Base-by-base conservation (phyloP, 306 rosid species). In the Carpinus viminea region DNA sequence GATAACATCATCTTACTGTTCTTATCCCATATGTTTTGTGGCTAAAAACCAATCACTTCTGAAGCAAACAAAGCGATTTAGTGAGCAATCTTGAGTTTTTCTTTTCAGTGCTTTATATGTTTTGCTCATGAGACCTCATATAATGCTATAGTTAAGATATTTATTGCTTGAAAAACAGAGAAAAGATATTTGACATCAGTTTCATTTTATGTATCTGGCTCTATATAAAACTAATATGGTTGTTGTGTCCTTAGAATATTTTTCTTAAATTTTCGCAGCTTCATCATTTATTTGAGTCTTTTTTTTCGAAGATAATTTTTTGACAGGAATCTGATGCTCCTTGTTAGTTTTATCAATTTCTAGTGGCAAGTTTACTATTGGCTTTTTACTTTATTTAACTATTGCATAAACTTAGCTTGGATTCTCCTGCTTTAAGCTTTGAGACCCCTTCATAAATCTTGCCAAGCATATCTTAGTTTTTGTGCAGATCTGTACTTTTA, bases 111-210 rank as follows among this genome's bases (percentile, higher is more conserved):
- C 17, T 34, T 62, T 31, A 28, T 59, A 0, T 59, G 12, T 21
- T 24, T 59, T 2, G 13, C 38, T 21, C 9, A 5, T 1, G 4
- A 7, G 18, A 53, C 50, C 36, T 15, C 47, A 75, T 56, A 34
- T 59, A 59, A 74, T 85, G 77, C 53, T 55, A 52, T 2, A 54
- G 13, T 38, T 60, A 31, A 62, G 24, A 69, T 66, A 57, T 21
- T 77, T 47, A 60, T 45, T 70, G 64, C 17, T 72, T 75, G 62
- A 56, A 64, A 64, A 76, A 70, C 21, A 50, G 5, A 28, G 17
- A 20, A 66, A 56, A 36, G 48, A 16, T 65, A 61, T 5, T 34
- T 62, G 45, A 5, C 18, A 6, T 62, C 18, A 48, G 12, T 17
- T 76, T 64, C 41, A 11, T 43, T 47, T 28, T 31, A n/a, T 10